A percentile compares a stretch with the other conserved stretches of the same genome.
Evolutionary conservation across 179 eudicot species (phyloP).

Genomic region (Monotropa hypopitys): DNA sequence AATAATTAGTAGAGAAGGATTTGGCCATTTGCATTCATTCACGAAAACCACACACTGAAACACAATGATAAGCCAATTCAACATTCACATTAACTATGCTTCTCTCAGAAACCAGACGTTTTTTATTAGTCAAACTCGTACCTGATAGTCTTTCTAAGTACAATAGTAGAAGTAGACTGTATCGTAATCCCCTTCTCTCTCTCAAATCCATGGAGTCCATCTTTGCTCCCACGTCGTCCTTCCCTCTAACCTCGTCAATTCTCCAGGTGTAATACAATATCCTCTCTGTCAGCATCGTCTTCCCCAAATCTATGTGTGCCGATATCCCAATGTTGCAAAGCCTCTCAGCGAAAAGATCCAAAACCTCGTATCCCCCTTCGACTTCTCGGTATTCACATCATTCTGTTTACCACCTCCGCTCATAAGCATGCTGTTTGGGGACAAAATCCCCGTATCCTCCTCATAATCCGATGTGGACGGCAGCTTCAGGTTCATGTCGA

Average conservation of each 20-base stretch:
- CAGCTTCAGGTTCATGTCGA: conserved; percentile 25
- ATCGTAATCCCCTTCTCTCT: conserved; percentile 93
- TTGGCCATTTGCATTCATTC: not conserved
- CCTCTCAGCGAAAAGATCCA: too few relatives aligned
- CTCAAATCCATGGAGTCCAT: conserved; percentile 99
- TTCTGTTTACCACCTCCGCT: too few relatives aligned
- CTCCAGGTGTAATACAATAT: conserved; percentile 65
- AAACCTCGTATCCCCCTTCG: too few relatives aligned
- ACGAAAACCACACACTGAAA: not conserved
- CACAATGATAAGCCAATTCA: not conserved
- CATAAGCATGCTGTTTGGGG: conserved; percentile 70
- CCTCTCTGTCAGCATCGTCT: conserved; percentile 87
- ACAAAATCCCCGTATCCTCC: conserved; percentile 35
- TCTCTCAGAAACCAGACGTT: not conserved
- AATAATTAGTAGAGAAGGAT: not conserved
- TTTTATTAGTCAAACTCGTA: conserved; percentile 6
- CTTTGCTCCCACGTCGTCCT: conserved; percentile 89
- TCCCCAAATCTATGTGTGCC: conserved; percentile 93
- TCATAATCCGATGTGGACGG: conserved; percentile 26
- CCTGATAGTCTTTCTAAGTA: conserved; percentile 84
- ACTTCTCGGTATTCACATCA: too few relatives aligned
- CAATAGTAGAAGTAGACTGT: conserved; percentile 97
- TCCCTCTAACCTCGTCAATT: conserved; percentile 88
- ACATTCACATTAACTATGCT: not conserved
- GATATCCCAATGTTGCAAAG: conserved; percentile 87